Evolutionary conservation across 176 grass and related monocot genomes (phyloP), one percentile per base, ranked within the genome.

Genomic region (Puya raimondii): DNA sequence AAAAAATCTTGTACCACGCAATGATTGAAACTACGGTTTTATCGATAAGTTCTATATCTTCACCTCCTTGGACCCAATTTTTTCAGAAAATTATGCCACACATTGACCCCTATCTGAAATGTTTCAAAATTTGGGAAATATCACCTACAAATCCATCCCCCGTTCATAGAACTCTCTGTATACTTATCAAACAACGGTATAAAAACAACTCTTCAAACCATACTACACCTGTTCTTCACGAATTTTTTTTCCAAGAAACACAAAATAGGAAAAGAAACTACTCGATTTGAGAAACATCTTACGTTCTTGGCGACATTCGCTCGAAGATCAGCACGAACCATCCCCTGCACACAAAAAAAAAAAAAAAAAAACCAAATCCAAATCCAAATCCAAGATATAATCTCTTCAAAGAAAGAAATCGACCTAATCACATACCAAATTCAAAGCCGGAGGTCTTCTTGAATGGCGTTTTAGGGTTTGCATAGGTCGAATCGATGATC

Each of bases 401-500:
- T 61, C 10, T 23, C 67, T 5, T 51, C 11, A 9, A 23, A 26
- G 11, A 49, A 70, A 53, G 14, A 22, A 22, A 27, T 14, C 12
- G 23, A 52, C 11, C 18, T 25, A 70, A 51, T 10, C 3, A 14
- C 14, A 70, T 9, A 71, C 73, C 80, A 76, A 50, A 76, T 76
- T 76, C 51, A 82, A 68, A 10, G 66, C 58, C 21, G 64, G 70
- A 27, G 72, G 72, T 11, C 53, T 82, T 27, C 73, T 70, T 48
- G 21, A 63, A 18, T 53, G 25, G 21, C 15, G 64, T 48, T 57
- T 47, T 23, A 16, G 21, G 23, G 53, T 67, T 47, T 48, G 48
- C 58, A 33, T 56, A 47, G 29, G 47, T 21, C 22, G 47, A 48
- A 10, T 14, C 29, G 63, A 68, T 10, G 48, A 76, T 48, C 80